A percentile compares a stretch with the other conserved stretches of the same genome.
Conservation (phyloP, 176 grass and related monocot genomes). For the Saccharum spontaneum region DNA sequence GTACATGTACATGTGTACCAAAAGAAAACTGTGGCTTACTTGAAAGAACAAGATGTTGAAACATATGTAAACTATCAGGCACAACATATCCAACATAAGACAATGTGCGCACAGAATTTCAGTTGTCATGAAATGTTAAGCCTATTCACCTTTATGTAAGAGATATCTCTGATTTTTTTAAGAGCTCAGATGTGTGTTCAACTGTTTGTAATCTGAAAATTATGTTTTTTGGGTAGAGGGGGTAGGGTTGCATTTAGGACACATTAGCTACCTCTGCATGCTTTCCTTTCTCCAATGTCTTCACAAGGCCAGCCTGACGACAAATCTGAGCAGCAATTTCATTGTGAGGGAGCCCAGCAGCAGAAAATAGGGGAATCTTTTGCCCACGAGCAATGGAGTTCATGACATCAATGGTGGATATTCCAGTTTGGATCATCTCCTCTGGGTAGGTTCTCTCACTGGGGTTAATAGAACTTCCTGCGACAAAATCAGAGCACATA, state of each 20-base stretch:
- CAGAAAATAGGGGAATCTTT: slow-evolving; percentile 99
- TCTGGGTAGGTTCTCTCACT: slow-evolving; percentile 99
- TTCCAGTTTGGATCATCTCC: slow-evolving; percentile 99
- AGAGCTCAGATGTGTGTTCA: not conserved
- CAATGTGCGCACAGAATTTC: not conserved
- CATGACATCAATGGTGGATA: slow-evolving; percentile 99
- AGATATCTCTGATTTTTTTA: not conserved
- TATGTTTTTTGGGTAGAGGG: not conserved
- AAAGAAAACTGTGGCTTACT: not conserved
- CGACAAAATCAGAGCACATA: slow-evolving; percentile 20
- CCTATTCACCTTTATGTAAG: not conserved
- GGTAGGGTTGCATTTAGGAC: not conserved
- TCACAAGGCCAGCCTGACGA: slow-evolving; percentile 98
- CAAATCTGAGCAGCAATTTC: slow-evolving; percentile 99
- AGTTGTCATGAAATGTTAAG: not conserved
- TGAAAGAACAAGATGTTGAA: not conserved
- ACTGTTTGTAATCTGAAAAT: not conserved
- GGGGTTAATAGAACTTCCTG: slow-evolving; percentile 99
- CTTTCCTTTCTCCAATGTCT: slow-evolving; percentile 81
- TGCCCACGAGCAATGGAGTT: slow-evolving; percentile 99
- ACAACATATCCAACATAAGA: not conserved
- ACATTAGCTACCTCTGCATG: slow-evolving; percentile 59
- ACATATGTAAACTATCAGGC: not conserved
- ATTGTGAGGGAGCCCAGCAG: slow-evolving; percentile 97
- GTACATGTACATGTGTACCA: not conserved